Conservation (phyloP, 345 rosid genomes). For the Boechera retrofracta region DNA sequence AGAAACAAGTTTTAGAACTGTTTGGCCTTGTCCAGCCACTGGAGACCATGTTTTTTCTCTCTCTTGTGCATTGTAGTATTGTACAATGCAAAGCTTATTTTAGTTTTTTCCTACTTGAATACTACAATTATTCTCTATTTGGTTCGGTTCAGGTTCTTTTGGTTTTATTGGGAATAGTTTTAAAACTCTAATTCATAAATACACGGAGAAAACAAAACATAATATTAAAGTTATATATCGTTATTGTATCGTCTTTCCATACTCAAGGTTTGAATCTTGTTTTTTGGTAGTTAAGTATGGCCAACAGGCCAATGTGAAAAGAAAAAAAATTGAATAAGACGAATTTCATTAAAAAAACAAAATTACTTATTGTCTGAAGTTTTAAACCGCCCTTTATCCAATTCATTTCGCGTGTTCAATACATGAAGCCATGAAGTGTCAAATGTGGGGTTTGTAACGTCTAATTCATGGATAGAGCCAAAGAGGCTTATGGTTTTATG, state of each 20-base stretch:
- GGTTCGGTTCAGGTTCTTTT: constrained; percentile 17
- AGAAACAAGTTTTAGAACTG: constrained; percentile 17
- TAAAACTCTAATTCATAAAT: too few relatives aligned
- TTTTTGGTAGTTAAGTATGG: too few relatives aligned
- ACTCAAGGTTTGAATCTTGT: too few relatives aligned
- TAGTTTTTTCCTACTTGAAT: not conserved
- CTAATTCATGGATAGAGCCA: not conserved
- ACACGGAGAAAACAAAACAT: too few relatives aligned
- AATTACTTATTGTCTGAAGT: not conserved
- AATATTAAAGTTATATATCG: too few relatives aligned
- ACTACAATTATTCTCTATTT: not conserved
- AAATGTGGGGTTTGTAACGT: not conserved
- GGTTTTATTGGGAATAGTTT: not conserved
- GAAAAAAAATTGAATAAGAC: not conserved
- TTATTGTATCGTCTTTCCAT: too few relatives aligned
- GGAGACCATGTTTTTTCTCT: not conserved
- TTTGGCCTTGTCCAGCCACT: constrained; percentile 17
- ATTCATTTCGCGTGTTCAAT: not conserved
- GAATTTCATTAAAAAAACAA: too few relatives aligned
- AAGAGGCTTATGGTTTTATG: not conserved
- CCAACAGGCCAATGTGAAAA: too few relatives aligned
- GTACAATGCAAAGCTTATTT: not conserved
- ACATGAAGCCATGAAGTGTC: not conserved
- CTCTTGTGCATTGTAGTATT: constrained; percentile 21
- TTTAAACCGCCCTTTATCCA: not conserved